Percentiles rank a stretch among this genome's conserved stretches.
phyloP scores from a whole-genome alignment of 441 rosid genomes.

The Erysimum pusillum region DNA sequence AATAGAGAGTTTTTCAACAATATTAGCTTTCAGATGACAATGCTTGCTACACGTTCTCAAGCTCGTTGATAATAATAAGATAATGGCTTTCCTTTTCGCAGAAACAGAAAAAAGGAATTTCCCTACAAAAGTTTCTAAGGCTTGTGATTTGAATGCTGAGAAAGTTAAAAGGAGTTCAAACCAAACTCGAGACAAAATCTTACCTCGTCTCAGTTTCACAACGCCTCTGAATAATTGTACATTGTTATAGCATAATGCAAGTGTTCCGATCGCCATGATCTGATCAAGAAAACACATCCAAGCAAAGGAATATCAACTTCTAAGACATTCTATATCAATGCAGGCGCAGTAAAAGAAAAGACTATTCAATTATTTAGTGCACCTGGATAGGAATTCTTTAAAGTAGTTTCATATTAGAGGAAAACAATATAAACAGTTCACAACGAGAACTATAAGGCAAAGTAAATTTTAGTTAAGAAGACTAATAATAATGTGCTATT shows the following conservation, averaged over 20 bases:
- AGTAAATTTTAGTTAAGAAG: conserved; percentile 8
- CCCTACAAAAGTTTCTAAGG: not conserved
- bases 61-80: not conserved
- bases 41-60: conserved; percentile 25
- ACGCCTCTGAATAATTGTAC: conserved; percentile 92
- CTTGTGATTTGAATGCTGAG: conserved; percentile 12
- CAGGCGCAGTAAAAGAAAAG: conserved; percentile 8
- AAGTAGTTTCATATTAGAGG: conserved; percentile 9
- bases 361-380: conserved; percentile 3
- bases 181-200: conserved; percentile 41
- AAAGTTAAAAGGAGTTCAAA: conserved; percentile 13
- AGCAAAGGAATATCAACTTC: conserved; percentile 38
- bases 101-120: not conserved
- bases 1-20: not conserved
- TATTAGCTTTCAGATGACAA: conserved; percentile 28
- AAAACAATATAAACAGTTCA: conserved; percentile 10
- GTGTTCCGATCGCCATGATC: conserved; percentile 97
- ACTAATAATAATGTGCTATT: not conserved
- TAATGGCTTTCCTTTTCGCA: not conserved
- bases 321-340: conserved; percentile 17
- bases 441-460: not conserved
- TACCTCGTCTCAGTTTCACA: conserved; percentile 97
- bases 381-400: not conserved
- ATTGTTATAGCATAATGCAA: conserved; percentile 89
- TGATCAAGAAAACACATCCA: conserved; percentile 52